phyloP scores from a whole-genome alignment of 2,329 filamentous ascomycete genomes.

The Penicillium sp. region DNA sequence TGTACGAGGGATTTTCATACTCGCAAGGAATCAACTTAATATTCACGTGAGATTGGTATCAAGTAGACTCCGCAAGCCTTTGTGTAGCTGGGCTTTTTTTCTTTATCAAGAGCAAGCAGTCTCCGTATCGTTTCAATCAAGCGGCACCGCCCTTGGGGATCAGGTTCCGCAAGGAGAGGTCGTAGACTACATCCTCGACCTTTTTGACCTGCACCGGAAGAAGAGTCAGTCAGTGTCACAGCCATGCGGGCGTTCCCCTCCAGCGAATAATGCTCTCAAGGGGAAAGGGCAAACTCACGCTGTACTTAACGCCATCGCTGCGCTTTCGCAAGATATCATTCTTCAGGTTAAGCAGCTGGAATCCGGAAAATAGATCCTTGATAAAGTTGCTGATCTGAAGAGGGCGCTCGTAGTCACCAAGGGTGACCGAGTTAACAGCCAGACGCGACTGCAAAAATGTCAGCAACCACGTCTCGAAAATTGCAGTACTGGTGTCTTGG shows the following conservation, averaged over 20 bases:
- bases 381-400: conserved; percentile 85
- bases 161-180: conserved; percentile 80
- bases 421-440: conserved; percentile 88
- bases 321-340: conserved; percentile 86
- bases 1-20: background rate
- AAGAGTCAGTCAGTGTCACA: conserved; percentile 2
- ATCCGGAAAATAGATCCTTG: conserved; percentile 92
- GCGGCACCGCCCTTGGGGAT: conserved; percentile 50
- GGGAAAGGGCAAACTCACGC: conserved; percentile 41
- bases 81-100: background rate
- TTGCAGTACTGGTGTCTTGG: background rate
- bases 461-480: background rate
- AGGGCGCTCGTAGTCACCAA: conserved; percentile 81
- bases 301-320: conserved; percentile 92
- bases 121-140: conserved; percentile 3
- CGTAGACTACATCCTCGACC: conserved; percentile 96
- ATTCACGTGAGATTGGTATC: background rate
- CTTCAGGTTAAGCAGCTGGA: conserved; percentile 95
- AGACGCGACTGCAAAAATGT: conserved; percentile 59
- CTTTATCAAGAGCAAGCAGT: background rate
- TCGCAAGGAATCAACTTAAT: background rate
- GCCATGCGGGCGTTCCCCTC: background rate
- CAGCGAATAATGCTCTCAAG: background rate
- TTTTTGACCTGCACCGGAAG: conserved; percentile 67
- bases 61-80: background rate